Evolutionary conservation across 163 green algal genomes (phyloP).

Genomic region (Chlorella variabilis): DNA sequence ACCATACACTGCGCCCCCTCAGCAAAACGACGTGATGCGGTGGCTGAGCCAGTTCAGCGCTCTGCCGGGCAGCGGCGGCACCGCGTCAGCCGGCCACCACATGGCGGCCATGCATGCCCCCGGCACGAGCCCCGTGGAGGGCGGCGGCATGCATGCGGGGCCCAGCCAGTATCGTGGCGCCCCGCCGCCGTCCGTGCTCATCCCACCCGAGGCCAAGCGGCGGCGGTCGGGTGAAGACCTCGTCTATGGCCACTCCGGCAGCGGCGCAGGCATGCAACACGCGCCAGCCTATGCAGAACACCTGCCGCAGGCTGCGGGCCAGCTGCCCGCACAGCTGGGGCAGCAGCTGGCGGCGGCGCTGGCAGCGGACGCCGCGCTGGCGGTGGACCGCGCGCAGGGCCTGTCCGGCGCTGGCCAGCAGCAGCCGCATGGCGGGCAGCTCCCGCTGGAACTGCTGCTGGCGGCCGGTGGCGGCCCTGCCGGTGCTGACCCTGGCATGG

Average conservation of each 20-base stretch:
- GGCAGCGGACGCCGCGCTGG: constrained; percentile 11
- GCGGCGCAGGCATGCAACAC: neutral
- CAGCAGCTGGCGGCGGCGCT: constrained; percentile 12
- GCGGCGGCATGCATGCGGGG: neutral
- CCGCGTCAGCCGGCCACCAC: too few species aligned
- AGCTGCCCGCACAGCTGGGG: neutral
- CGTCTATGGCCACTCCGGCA: neutral
- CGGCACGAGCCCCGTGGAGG: neutral
- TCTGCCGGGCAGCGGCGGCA: neutral
- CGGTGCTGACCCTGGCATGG: too few species aligned
- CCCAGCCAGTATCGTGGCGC: neutral
- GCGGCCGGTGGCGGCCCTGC: too few species aligned
- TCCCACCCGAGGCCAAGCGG: constrained; percentile 4
- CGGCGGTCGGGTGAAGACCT: neutral
- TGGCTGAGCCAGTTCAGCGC: neutral
- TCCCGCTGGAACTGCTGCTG: neutral
- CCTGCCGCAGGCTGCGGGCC: neutral
- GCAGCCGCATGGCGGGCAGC: neutral
- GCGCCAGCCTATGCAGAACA: neutral
- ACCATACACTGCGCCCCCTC: neutral
- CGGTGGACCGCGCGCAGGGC: neutral
- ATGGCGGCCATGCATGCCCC: neutral
- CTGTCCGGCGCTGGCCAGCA: neutral
- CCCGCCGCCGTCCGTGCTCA: constrained; percentile 2
- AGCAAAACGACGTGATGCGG: neutral